Conservation (phyloP, 2,329 filamentous ascomycete species). For the Alternaria hordeiaustralica region DNA sequence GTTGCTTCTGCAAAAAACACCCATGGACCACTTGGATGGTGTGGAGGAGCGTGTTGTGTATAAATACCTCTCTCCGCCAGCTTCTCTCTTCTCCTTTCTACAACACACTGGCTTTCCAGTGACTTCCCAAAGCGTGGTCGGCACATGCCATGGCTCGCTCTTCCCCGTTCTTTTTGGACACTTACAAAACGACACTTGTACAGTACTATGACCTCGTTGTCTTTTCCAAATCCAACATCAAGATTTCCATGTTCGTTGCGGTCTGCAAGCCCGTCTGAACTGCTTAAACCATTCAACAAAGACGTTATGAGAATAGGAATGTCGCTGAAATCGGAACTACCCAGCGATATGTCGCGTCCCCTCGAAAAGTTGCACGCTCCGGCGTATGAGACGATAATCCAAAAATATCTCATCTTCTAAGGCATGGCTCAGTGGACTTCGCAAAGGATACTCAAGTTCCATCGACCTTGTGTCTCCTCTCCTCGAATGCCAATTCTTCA, state of each 20-base stretch:
- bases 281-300: fast-evolving
- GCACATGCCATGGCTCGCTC: not conserved
- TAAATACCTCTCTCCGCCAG: not conserved
- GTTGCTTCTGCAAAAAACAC: no score
- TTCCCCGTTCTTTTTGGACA: not conserved
- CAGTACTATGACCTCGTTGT: not conserved
- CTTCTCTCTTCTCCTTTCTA: not conserved
- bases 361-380: not conserved
- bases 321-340: not conserved
- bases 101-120: no score
- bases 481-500: not conserved
- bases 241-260: not conserved
- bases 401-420: not conserved
- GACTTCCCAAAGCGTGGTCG: no score
- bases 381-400: not conserved
- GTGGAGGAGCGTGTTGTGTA: not conserved
- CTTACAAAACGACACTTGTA: not conserved
- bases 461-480: not conserved
- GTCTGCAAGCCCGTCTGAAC: not conserved
- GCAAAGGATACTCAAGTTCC: fast-evolving
- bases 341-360: not conserved
- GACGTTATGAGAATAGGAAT: not conserved
- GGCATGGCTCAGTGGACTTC: not conserved
- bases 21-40: fast-evolving
- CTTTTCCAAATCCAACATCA: not conserved